Conservation (phyloP, 2,329 filamentous ascomycete species). For the Fusarium sp. region DNA sequence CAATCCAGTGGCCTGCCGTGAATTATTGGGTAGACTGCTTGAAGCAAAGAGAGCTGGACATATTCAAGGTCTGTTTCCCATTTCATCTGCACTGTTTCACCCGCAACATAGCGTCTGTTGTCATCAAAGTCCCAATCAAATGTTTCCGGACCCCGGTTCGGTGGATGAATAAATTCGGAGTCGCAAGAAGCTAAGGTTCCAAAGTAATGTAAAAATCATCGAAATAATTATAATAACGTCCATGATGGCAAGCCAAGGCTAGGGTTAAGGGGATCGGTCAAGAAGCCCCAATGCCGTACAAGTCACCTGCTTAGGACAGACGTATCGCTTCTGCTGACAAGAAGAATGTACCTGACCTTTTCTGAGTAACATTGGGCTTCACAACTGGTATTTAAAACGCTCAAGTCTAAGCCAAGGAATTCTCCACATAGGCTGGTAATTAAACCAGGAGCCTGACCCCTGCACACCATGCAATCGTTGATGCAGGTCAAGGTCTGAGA, state of each 20-base stretch:
- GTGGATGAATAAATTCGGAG: neutral
- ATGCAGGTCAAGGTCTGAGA: neutral
- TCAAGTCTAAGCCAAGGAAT: rapidly evolving
- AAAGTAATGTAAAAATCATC: neutral
- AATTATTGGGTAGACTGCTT: rapidly evolving
- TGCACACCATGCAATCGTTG: neutral
- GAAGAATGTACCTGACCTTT: neutral
- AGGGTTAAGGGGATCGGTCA: rapidly evolving
- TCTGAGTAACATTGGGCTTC: neutral
- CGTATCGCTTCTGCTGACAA: too few relatives aligned
- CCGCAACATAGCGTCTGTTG: neutral
- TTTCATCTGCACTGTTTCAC: neutral
- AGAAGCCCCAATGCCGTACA: too few relatives aligned
- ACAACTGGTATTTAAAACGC: neutral
- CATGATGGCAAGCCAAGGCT: neutral
- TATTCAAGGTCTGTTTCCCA: neutral
- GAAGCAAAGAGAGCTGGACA: rapidly evolving
- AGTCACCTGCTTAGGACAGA: too few relatives aligned
- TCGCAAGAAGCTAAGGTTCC: rapidly evolving
- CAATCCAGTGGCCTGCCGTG: neutral
- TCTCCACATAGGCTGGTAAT: neutral
- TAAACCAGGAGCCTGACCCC: neutral
- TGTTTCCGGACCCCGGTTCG: neutral
- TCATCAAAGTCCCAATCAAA: rapidly evolving
- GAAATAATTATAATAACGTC: rapidly evolving